Conservation (phyloP, 352 stramenopile species). For the Phytopythium boreale region DNA sequence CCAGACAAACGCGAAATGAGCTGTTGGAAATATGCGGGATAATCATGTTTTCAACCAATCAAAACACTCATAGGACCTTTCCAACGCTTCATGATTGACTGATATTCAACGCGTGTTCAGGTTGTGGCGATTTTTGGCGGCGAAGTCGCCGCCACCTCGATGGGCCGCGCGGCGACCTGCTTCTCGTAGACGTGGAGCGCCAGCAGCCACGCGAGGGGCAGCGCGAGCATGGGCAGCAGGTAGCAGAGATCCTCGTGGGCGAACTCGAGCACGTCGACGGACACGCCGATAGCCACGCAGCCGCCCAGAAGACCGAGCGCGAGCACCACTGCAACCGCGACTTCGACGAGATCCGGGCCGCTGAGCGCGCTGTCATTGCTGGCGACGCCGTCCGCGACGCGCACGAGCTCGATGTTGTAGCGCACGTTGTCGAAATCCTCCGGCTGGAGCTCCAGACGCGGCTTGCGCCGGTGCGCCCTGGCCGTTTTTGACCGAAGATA, state of each 20-base stretch:
- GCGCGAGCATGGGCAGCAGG: slow-evolving; percentile 42
- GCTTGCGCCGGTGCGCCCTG: not conserved
- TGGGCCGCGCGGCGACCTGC: slow-evolving; percentile 6
- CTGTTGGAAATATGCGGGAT: not conserved
- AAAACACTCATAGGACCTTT: not conserved
- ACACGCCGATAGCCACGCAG: slow-evolving; percentile 35
- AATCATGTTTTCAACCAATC: slow-evolving; percentile 1
- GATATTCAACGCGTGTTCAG: slow-evolving; percentile 1
- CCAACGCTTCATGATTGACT: slow-evolving; percentile 5
- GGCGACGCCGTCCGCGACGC: slow-evolving; percentile 15
- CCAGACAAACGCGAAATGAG: not conserved
- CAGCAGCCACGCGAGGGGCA: slow-evolving; percentile 44
- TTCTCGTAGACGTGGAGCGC: slow-evolving; percentile 50
- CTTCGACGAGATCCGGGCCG: slow-evolving; percentile 14
- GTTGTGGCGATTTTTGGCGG: slow-evolving; percentile 27
- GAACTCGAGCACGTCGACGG: slow-evolving; percentile 32
- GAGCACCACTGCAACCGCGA: slow-evolving; percentile 28
- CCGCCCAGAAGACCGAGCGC: slow-evolving; percentile 30
- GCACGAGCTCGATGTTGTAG: slow-evolving; percentile 62
- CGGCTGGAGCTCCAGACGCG: slow-evolving; percentile 20
- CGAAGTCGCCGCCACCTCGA: not conserved
- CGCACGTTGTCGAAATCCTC: slow-evolving; percentile 67
- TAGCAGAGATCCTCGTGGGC: slow-evolving; percentile 28
- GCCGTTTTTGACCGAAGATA: not conserved
- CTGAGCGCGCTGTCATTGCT: slow-evolving; percentile 8